Evolutionary conservation across 768 basidiomycete genomes (phyloP).

Genomic region (Dioszegia aurantiaca): DNA sequence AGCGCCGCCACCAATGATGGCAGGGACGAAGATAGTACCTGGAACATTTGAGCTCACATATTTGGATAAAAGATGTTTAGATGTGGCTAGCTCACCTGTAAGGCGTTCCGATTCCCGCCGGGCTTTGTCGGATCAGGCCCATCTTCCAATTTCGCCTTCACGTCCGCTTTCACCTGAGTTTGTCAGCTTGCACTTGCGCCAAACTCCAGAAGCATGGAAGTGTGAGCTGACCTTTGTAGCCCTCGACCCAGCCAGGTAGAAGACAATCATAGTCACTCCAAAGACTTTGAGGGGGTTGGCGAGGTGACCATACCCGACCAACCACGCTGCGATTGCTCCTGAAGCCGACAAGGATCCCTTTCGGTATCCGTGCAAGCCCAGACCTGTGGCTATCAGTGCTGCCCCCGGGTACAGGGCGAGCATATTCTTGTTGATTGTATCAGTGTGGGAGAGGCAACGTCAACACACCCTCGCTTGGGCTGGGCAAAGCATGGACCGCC

Average conservation of each 20-base stretch:
- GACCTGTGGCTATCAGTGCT: slow-evolving; percentile 32
- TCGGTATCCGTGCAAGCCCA: slow-evolving; percentile 68
- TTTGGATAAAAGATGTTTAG: background rate
- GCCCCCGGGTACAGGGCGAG: slow-evolving; percentile 26
- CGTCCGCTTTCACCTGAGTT: slow-evolving; percentile 57
- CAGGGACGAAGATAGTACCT: slow-evolving; percentile 69
- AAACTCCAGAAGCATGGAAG: background rate
- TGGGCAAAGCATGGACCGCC: background rate
- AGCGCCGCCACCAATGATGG: slow-evolving; percentile 50
- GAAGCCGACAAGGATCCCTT: slow-evolving; percentile 71
- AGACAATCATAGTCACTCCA: slow-evolving; percentile 46
- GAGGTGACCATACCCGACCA: slow-evolving; percentile 72
- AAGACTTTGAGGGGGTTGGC: slow-evolving; percentile 49
- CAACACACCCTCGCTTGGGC: background rate
- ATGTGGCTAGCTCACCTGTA: slow-evolving; percentile 64
- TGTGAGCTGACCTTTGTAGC: slow-evolving; percentile 84
- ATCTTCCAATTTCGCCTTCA: slow-evolving; percentile 67
- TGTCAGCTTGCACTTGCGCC: slow-evolving; percentile 3
- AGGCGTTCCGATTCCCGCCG: slow-evolving; percentile 69
- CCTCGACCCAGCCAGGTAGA: slow-evolving; percentile 67
- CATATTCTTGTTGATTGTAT: background rate
- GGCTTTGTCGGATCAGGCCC: slow-evolving; percentile 61
- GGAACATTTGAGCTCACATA: background rate
- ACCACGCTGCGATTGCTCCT: slow-evolving; percentile 73
- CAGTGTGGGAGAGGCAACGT: too few relatives aligned